Evolutionary conservation across 2,329 filamentous ascomycete genomes (phyloP), one percentile per base, ranked within the genome.

Genomic region (Myriosclerotinia duriaeana): DNA sequence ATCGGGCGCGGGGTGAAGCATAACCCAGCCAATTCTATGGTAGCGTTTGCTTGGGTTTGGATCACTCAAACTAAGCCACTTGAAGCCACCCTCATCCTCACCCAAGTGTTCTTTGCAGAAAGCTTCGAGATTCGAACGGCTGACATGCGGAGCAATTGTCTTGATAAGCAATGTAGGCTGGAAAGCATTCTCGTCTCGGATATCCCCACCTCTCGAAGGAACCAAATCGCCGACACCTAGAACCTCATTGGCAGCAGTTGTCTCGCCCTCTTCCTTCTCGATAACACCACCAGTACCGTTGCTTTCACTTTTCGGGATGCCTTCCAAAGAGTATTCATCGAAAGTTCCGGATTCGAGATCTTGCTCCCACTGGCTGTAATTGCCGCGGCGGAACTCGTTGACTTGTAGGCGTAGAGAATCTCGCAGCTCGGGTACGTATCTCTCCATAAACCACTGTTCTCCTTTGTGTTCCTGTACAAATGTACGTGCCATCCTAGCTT

Each of bases 21-120:
- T 95, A 68, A 99, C 96, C 94, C 96, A 99, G 30, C 95, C 95
- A 78, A 99, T 98, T 30, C 95, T 89, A 76, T 99, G 95, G 75
- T 93, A 99, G 70, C 96, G 90, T 80, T 99, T 99, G 74, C 92
- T 90, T 1, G 95, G 95, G 75, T 99, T 99, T 0, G 95, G 95
- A 74, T 99, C 95, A 72, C 93, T 97, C 60, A 99, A 84, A 44
- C 94, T 98, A 6, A 99, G 83, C 88, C 94, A 98, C 76, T 94
- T 96, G 81, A 95, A 97, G 2, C 94, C 94, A 63, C 93, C 93
- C 70, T 95, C 89, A 56, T 89, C 89, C 74, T 97, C 93, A 17
- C 94, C 93, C 5, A 98, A 85, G 76, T 97, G 90, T 77, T 97
- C 93, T 76, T 93, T 95, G 79, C 93, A 97, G 74, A 98, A 97